These are phyloP conservation scores for Colletotrichum eleusines DNA, from an alignment of 2,329 filamentous ascomycete species.

Conservation along the genomic window DNA sequence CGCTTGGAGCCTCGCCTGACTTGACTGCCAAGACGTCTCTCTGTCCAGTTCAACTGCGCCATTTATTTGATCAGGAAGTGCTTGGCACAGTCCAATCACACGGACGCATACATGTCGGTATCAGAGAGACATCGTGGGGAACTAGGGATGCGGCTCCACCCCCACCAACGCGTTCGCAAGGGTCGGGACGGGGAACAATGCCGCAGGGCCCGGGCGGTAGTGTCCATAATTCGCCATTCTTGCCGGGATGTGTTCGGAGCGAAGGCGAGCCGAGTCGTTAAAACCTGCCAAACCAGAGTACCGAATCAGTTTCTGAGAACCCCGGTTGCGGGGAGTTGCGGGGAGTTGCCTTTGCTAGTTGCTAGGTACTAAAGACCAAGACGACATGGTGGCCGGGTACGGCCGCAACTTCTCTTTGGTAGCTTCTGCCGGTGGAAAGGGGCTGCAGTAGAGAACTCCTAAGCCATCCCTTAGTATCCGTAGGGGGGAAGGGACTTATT, in stretches of 20 bases:
- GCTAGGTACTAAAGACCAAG: too few species aligned
- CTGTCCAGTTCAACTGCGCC: neutral
- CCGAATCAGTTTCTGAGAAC: constrained; percentile 18
- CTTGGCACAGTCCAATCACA: neutral
- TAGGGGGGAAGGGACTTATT: neutral
- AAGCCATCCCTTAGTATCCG: neutral
- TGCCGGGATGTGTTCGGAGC: constrained; percentile 13
- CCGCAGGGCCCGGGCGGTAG: constrained; percentile 12
- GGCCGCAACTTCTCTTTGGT: constrained; percentile 2
- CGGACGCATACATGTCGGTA: neutral
- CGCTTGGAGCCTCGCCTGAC: constrained; percentile 1
- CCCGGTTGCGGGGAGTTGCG: constrained; percentile 6
- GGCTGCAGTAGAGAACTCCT: constrained; percentile 10
- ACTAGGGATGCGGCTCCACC: constrained; percentile 12
- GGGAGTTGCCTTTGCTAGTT: neutral
- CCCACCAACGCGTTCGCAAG: constrained; percentile 1
- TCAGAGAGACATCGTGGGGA: neutral
- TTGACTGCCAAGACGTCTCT: constrained; percentile 5
- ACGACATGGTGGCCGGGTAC: constrained; percentile 12
- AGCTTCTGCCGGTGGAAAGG: constrained; percentile 3
- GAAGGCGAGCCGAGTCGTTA: constrained; percentile 23
- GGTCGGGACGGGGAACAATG: constrained; percentile 6
- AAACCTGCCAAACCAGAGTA: constrained; percentile 21
- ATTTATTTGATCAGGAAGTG: neutral
- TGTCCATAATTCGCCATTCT: constrained; percentile 17